These are phyloP conservation scores for Saccharomycopsis microspora DNA, from an alignment of 805 yeast genomes.

Conservation along the genomic window DNA sequence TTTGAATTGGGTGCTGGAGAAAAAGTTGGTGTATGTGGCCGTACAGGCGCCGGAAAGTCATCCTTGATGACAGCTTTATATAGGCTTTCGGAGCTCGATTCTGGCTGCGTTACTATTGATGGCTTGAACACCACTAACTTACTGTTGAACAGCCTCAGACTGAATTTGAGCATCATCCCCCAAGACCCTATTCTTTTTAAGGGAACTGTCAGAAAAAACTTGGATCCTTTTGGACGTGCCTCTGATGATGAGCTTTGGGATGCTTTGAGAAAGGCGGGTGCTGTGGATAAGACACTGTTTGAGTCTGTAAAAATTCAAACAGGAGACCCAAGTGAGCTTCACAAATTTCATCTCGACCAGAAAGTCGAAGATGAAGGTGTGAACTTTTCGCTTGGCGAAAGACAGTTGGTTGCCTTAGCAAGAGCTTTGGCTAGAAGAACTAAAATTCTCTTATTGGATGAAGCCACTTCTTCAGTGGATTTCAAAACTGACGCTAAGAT, in stretches of 20 bases:
- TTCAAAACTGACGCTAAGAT: slow-evolving; percentile 76
- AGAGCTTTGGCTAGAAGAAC: slow-evolving; percentile 72
- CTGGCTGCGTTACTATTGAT: slow-evolving; percentile 51
- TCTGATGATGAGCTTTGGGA: slow-evolving; percentile 58
- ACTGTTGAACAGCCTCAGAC: slow-evolving; percentile 60
- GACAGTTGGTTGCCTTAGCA: slow-evolving; percentile 67
- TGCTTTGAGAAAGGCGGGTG: slow-evolving; percentile 51
- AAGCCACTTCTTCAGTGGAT: slow-evolving; percentile 75
- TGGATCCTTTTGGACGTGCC: slow-evolving; percentile 61
- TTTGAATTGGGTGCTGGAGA: slow-evolving; percentile 40
- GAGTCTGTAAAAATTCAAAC: slow-evolving; percentile 15
- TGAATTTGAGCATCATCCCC: slow-evolving; percentile 73
- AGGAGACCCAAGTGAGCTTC: slow-evolving; percentile 24
- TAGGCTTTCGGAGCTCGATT: slow-evolving; percentile 48
- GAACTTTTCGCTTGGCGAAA: slow-evolving; percentile 58
- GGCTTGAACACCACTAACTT: slow-evolving; percentile 52
- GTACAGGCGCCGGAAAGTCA: slow-evolving; percentile 68
- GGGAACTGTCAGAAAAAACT: slow-evolving; percentile 64
- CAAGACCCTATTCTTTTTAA: slow-evolving; percentile 82
- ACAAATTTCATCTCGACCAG: slow-evolving; percentile 51
- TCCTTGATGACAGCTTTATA: slow-evolving; percentile 65
- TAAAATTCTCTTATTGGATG: slow-evolving; percentile 71
- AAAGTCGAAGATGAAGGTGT: slow-evolving; percentile 52
- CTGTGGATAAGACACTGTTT: slow-evolving; percentile 29
- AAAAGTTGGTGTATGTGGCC: slow-evolving; percentile 56